Evolutionary conservation across 805 yeast genomes (phyloP), one percentile per base, ranked within the genome.

Genomic region (Saturnispora dispora): DNA sequence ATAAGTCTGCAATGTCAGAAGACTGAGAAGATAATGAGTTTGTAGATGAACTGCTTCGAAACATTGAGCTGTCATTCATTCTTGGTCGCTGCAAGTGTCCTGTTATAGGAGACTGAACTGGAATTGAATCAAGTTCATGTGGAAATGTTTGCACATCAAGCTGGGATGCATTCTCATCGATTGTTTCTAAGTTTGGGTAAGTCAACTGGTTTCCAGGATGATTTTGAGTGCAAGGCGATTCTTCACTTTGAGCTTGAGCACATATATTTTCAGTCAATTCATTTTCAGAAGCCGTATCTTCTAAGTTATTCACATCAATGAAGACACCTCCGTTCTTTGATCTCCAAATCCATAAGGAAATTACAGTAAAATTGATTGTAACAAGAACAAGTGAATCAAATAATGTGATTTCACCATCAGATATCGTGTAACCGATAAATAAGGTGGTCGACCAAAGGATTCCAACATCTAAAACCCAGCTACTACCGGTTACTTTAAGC

Each of bases 371-470:
- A 37, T 48, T 41, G 8, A 40, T 28, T 13, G 25, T 8, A 8
- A 27, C 17, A 77, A 90, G 75, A 8, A 73, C 53, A 0, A 76
- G 47, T 52, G 95, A 83, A 57, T 82, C 85, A 64, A 71, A 60
- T 13, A 76, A 60, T 41, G 72, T 71, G 22, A 93, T 67, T 10
- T 66, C 64, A 1, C 85, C 85, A 62, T 78, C 83, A 1, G 70
- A 56, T 7, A 85, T 64, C 46, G 82, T 73, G n/a, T 65, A 55
- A 20, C 37, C 52, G 35, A 49, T 37, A 17, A 22, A 43, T 11
- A 27, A 15, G 10, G 39, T 44, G 17, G 45, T 42, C 11, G 18
- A 10, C 41, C 45, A 30, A 8, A 49, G 10, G 2, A 35, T 17
- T 6, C 18, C 22, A 7, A 39, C 25, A 28, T 49, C 48, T 18